Evolutionary conservation across 129 eudicot species (phyloP), one percentile per base, ranked within the genome.

Genomic region (sunflower (Helianthus annuus)): DNA sequence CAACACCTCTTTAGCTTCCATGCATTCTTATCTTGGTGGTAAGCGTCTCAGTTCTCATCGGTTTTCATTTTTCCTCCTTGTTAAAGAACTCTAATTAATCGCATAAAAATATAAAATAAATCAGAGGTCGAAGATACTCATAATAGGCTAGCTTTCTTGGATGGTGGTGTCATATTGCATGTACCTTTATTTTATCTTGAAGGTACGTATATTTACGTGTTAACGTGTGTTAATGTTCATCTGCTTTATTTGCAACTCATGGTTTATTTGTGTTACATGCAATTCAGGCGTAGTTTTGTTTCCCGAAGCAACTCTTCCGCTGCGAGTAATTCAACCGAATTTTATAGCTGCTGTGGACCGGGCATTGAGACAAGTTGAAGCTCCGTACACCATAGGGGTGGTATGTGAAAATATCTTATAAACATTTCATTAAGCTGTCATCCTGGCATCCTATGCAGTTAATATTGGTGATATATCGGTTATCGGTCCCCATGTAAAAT

Each of bases 11-110:
- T 57, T 90, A 83, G 91, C 95, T 69, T 87, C 93, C 52, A 83
- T 86, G 78, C 97, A 95, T 85, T 81, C 91, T n/a, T 88, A 95
- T 80, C 93, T 95, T 77, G 99, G 99, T 59, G 99, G 98, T 90
- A 79, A 74, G 89, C 64, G 52, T 66, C 46, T 62, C 40, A 45
- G 14, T 5, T 57, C 48, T 62, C 32, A 39, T 19, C 5, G 29
- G 16, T 8, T 52, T 15, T 40, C 13, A 42, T 64, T 34, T 3
- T 12, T 5, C 60, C 63, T 56, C 15, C 19, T 72, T 40, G 58
- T 42, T 29, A 29, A 58, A 29, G 16, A 59, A 49, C 24, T 60
- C 79, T 76, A 78, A 77, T 60, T 14, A 59, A 46, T 52, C 8
- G 1, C 14, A 19, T 76, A 76, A 38, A 75, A 57, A 71, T 82